Evolutionary conservation across 2,329 filamentous ascomycete species (phyloP).

Genomic region (Stemphylium lycopersici): DNA sequence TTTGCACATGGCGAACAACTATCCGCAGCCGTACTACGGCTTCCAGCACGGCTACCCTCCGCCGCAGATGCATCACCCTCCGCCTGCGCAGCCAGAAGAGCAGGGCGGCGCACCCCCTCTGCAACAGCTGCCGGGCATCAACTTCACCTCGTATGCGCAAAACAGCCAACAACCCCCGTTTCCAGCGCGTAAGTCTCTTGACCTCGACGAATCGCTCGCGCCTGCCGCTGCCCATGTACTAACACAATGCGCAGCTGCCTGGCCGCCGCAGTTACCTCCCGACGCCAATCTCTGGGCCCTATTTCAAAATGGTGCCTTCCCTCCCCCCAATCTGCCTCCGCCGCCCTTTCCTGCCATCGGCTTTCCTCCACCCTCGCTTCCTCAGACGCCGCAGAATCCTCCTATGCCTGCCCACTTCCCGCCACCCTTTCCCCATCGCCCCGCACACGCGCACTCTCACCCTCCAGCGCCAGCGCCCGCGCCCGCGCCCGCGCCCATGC

Average conservation of each 20-base stretch:
- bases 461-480: background rate
- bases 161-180: conserved; percentile 34
- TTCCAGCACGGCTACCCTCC: conserved; percentile 31
- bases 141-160: conserved; percentile 30
- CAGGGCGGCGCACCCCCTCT: conserved; percentile 12
- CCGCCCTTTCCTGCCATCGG: conserved; percentile 15
- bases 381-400: conserved; percentile 27
- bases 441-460: conserved; percentile 5
- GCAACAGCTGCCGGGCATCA: conserved; percentile 30
- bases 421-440: conserved; percentile 12
- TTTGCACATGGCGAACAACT: conserved; percentile 40
- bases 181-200: conserved; percentile 16
- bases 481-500: background rate
- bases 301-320: conserved; percentile 29
- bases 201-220: background rate
- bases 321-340: conserved; percentile 35
- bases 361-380: conserved; percentile 32
- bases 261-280: conserved; percentile 29
- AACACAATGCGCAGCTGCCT: conserved; percentile 20
- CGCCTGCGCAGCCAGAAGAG: conserved; percentile 13
- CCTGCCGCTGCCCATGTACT: background rate
- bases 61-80: conserved; percentile 14
- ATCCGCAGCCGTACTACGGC: conserved; percentile 34
- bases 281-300: conserved; percentile 45
- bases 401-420: conserved; percentile 22